These are phyloP conservation scores for Suhomyces guaymorum DNA, from an alignment of 1,139 yeast species.

Conservation along the genomic window DNA sequence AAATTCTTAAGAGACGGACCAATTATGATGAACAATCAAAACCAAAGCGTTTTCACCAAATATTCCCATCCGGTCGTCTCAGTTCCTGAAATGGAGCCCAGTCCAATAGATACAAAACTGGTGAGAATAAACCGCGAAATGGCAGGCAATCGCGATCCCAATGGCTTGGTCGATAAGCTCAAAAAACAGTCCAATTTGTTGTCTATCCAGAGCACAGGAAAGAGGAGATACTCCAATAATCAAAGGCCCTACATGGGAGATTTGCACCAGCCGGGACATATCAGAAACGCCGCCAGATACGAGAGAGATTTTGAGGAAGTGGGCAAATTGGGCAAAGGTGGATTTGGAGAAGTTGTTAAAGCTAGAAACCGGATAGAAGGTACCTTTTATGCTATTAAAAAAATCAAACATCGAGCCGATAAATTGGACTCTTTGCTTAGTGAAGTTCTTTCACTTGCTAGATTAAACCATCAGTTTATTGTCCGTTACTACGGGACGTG, in stretches of 20 bases:
- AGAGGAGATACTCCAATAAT: constrained; percentile 23
- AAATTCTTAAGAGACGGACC: constrained; percentile 77
- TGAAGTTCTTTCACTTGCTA: constrained; percentile 88
- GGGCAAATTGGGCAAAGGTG: constrained; percentile 91
- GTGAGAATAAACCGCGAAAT: background rate
- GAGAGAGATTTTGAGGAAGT: constrained; percentile 87
- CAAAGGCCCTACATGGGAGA: constrained; percentile 10
- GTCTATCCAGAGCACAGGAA: constrained; percentile 3
- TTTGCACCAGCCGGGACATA: constrained; percentile 8
- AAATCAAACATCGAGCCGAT: constrained; percentile 79
- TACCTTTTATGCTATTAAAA: constrained; percentile 90
- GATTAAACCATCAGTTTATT: constrained; percentile 92
- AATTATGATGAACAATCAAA: constrained; percentile 18
- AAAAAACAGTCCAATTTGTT: constrained; percentile 6
- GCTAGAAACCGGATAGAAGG: constrained; percentile 94
- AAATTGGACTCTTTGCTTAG: constrained; percentile 78
- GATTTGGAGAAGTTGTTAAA: constrained; percentile 95
- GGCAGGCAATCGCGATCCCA: background rate
- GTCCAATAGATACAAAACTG: background rate
- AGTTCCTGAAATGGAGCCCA: background rate
- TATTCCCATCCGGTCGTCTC: constrained; percentile 1
- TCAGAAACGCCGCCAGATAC: constrained; percentile 34
- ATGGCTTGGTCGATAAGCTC: constrained; percentile 5
- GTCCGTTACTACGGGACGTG: constrained; percentile 97
- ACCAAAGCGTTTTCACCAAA: constrained; percentile 5